A percentile compares a stretch with the other conserved stretches of the same genome.
These are phyloP conservation scores for Trichoderma citrinoviride DNA, from an alignment of 2,329 filamentous ascomycete species.

Conservation along the genomic window DNA sequence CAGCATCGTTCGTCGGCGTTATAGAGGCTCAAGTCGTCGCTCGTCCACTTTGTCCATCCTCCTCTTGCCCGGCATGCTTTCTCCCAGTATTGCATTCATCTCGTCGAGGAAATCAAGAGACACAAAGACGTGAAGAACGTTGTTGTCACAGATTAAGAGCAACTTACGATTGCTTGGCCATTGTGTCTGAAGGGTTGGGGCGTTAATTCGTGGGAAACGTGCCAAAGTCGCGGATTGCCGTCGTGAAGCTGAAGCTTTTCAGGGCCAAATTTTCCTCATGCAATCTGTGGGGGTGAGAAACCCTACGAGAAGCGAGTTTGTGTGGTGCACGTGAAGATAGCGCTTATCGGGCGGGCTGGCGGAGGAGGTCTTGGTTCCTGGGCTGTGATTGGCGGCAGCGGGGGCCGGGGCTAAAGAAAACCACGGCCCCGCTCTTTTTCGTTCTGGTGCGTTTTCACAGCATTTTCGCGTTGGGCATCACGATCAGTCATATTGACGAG, in stretches of 20 bases:
- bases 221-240: constrained; percentile 38
- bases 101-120: constrained; percentile 1
- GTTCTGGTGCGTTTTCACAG: background rate
- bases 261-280: constrained; percentile 35
- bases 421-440: background rate
- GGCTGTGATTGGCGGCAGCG: background rate
- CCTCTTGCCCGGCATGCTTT: constrained; percentile 25
- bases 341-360: constrained; percentile 24
- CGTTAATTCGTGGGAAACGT: constrained; percentile 42
- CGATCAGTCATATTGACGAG: background rate
- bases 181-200: constrained; percentile 51
- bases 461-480: background rate
- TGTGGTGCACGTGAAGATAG: constrained; percentile 36
- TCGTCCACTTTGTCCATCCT: constrained; percentile 7
- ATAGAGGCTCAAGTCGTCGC: background rate
- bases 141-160: constrained; percentile 21
- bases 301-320: constrained; percentile 38
- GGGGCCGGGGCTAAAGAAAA: background rate
- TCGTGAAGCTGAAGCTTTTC: constrained; percentile 37
- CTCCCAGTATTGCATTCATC: background rate
- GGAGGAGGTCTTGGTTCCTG: background rate
- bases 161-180: constrained; percentile 64
- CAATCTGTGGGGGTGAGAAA: constrained; percentile 42
- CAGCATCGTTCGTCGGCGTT: background rate
- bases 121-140: background rate